Conservation (phyloP, 2,329 filamentous ascomycete genomes). For the Pseudogymnoascus sp. region DNA sequence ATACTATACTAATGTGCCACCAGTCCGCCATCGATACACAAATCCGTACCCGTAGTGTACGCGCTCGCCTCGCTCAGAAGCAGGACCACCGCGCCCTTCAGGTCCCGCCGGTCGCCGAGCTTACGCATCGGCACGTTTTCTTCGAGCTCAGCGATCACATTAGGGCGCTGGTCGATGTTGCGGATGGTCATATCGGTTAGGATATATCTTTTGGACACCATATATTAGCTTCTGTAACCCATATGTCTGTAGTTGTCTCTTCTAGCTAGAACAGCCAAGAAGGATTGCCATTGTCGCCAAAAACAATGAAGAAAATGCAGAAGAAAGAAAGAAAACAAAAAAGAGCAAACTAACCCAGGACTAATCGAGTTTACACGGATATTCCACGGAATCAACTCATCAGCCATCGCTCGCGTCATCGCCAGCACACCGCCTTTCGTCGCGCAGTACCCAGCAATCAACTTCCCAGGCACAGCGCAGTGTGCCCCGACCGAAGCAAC, state of each 20-base stretch:
- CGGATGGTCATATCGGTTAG: slow-evolving; percentile 30
- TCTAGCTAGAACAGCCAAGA: background rate
- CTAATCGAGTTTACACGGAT: slow-evolving; percentile 31
- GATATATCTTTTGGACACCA: slow-evolving; percentile 23
- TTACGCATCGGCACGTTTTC: slow-evolving; percentile 28
- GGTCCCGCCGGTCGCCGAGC: slow-evolving; percentile 30
- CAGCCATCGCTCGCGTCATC: slow-evolving; percentile 33
- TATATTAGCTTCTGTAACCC: background rate
- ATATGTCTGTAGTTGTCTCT: background rate
- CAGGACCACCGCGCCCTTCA: slow-evolving; percentile 32
- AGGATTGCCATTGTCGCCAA: background rate
- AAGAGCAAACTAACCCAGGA: slow-evolving; percentile 37
- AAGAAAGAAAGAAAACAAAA: slow-evolving; percentile 31
- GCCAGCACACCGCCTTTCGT: slow-evolving; percentile 36
- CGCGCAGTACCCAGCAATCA: slow-evolving; percentile 25
- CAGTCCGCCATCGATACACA: slow-evolving; percentile 30
- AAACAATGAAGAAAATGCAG: background rate
- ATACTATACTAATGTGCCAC: background rate
- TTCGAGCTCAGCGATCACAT: slow-evolving; percentile 28
- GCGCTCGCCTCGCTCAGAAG: slow-evolving; percentile 33
- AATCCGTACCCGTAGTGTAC: slow-evolving; percentile 34
- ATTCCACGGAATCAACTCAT: slow-evolving; percentile 25
- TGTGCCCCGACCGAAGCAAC: slow-evolving; percentile 42
- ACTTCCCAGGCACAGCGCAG: slow-evolving; percentile 20
- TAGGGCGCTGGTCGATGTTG: slow-evolving; percentile 22